phyloP scores from a whole-genome alignment of 352 stramenopile species.

The Pythium aristosporum region DNA sequence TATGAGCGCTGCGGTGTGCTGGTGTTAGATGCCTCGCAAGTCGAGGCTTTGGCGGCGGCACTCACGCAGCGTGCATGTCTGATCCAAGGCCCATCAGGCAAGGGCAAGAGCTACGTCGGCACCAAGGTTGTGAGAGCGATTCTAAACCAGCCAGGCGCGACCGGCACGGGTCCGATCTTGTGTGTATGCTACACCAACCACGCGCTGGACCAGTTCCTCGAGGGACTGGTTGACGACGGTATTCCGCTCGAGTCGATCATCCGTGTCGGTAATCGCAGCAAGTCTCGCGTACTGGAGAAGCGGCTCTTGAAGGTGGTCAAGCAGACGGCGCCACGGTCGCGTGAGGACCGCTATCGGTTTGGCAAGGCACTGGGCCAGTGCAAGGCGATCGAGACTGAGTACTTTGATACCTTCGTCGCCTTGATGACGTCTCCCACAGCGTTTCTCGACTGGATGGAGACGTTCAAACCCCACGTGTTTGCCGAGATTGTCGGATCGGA shows the following conservation, averaged over 20 bases:
- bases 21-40: slow-evolving; percentile 51
- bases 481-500: not conserved
- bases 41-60: slow-evolving; percentile 58
- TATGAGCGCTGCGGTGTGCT: slow-evolving; percentile 15
- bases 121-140: slow-evolving; percentile 71
- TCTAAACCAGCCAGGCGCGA: slow-evolving; percentile 27
- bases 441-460: slow-evolving; percentile 30
- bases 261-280: slow-evolving; percentile 72
- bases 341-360: slow-evolving; percentile 6
- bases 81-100: slow-evolving; percentile 80
- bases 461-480: slow-evolving; percentile 27
- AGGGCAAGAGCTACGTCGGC: slow-evolving; percentile 86
- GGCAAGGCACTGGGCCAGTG: slow-evolving; percentile 22
- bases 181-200: slow-evolving; percentile 92
- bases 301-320: slow-evolving; percentile 14
- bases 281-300: slow-evolving; percentile 32
- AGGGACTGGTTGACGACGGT: slow-evolving; percentile 58
- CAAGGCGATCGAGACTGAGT: slow-evolving; percentile 27
- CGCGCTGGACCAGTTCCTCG: slow-evolving; percentile 88
- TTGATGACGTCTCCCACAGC: not conserved
- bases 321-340: not conserved
- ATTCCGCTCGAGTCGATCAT: slow-evolving; percentile 48
- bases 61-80: slow-evolving; percentile 71
- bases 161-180: slow-evolving; percentile 56
- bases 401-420: slow-evolving; percentile 2